Percentiles rank a stretch among this genome's conserved stretches.
phyloP scores from a whole-genome alignment of 2,329 filamentous ascomycete genomes.

The Graphilbum ipis-grandicollis region DNA sequence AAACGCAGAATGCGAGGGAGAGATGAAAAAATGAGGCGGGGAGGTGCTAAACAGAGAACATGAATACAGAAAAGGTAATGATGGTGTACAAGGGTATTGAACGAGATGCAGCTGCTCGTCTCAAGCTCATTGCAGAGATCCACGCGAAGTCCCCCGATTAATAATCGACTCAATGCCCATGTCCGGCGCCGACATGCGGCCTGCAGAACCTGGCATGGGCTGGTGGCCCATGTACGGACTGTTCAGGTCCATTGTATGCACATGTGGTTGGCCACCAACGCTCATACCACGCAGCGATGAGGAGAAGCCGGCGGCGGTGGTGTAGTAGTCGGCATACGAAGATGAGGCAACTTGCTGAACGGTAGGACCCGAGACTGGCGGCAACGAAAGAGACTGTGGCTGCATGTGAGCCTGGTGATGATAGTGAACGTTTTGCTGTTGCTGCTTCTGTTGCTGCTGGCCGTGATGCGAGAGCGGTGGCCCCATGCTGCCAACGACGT shows the following conservation, averaged over 20 bases:
- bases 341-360: background rate
- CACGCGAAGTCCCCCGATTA: conserved; percentile 23
- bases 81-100: no score
- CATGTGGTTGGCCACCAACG: background rate
- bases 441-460: background rate
- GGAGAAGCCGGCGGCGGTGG: background rate
- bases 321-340: background rate
- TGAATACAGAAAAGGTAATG: no score
- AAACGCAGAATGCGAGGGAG: background rate
- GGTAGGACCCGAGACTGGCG: background rate
- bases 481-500: background rate
- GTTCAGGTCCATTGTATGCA: conserved; percentile 9
- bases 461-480: conserved; percentile 1
- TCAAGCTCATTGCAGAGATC: conserved; percentile 1
- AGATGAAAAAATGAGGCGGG: background rate
- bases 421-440: background rate
- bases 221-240: conserved; percentile 28
- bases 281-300: background rate
- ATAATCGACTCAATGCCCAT: conserved; percentile 46
- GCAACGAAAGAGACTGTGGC: background rate
- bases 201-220: conserved; percentile 14
- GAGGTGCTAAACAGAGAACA: no score
- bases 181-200: conserved; percentile 32
- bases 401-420: background rate
- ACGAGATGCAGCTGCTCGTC: background rate